Conservation (phyloP, 202 grass and related monocot species). For the Panicum virgatum region DNA sequence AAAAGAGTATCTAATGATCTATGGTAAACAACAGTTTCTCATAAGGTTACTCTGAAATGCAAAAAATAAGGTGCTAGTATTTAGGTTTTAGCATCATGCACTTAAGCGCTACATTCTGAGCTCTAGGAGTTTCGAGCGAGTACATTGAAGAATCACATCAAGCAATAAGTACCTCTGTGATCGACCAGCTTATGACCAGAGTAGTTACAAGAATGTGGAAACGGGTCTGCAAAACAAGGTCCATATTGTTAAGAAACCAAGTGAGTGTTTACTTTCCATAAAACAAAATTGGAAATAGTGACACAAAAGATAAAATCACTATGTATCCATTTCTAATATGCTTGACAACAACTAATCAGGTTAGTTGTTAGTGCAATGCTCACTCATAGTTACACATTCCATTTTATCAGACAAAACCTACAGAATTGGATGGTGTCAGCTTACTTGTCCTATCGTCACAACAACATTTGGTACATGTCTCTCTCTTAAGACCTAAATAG, state of each 20-base stretch:
- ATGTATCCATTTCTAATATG: not conserved
- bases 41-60: not conserved
- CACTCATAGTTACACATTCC: no score
- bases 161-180: slow-evolving; percentile 63
- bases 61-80: not conserved
- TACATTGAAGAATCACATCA: not conserved
- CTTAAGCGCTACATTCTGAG: not conserved
- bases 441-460: no score
- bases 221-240: slow-evolving; percentile 55
- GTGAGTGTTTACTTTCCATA: not conserved
- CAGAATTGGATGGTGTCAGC: no score
- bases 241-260: no score
- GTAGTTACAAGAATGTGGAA: slow-evolving; percentile 72
- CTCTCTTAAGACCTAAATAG: no score
- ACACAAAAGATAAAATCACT: not conserved
- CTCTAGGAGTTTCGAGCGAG: not conserved
- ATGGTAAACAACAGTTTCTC: slow-evolving; percentile 1
- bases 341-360: not conserved
- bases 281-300: not conserved
- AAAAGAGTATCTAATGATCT: slow-evolving; percentile 96
- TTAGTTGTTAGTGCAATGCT: not conserved
- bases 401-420: no score
- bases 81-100: not conserved
- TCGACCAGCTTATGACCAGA: slow-evolving; percentile 96
- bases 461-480: no score